Percentiles rank a stretch among this genome's conserved stretches.
Conservation (phyloP, 441 rosid genomes). For the Euphorbia neoarborescens region DNA sequence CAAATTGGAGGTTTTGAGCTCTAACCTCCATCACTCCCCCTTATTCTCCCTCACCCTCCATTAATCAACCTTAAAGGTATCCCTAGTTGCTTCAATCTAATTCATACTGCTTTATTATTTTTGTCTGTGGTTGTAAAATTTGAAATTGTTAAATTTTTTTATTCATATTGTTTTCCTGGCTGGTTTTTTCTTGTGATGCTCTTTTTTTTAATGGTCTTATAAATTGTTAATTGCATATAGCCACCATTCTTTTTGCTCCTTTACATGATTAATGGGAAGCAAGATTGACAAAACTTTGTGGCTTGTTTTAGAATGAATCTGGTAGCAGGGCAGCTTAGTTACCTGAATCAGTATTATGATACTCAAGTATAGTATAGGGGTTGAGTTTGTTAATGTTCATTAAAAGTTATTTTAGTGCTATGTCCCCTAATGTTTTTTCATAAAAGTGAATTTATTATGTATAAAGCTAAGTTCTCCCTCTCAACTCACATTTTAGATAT, state of each 20-base stretch:
- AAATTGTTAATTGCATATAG: no score
- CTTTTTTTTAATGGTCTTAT: no score
- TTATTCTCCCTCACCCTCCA: no score
- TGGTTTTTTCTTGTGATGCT: no score
- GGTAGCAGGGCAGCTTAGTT: background rate
- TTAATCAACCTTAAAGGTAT: no score
- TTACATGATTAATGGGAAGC: background rate
- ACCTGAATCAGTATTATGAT: background rate
- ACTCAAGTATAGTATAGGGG: background rate
- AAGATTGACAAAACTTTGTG: background rate
- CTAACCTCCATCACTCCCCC: no score
- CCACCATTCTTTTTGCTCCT: background rate
- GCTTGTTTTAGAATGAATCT: background rate
- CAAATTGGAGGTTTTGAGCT: no score
- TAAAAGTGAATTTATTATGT: background rate
- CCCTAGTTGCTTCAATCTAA: no score
- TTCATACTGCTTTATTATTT: no score
- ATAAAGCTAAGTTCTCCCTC: background rate
- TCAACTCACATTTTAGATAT: background rate
- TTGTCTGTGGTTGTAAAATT: no score
- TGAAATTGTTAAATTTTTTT: no score
- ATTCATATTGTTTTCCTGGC: no score
- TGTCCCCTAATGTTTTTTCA: background rate
- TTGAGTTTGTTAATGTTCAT: background rate
- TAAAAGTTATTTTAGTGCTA: background rate